Evolutionary conservation across 73 alveolate species (phyloP), one percentile per base, ranked within the genome.

Genomic region (Paramecium tetraurelia): DNA sequence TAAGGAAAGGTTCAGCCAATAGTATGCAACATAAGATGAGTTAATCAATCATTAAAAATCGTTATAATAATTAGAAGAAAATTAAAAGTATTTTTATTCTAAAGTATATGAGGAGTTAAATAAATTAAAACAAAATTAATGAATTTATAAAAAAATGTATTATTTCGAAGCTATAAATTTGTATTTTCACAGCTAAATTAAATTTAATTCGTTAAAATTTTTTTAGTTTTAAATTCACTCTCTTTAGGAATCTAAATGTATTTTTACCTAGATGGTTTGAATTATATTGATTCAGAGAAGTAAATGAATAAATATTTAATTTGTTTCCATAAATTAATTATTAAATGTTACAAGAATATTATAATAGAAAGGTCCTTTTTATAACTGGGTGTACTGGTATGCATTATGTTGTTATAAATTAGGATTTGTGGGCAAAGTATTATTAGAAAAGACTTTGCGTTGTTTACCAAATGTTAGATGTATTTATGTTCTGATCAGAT

Each of bases 401-500:
- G 35, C 18, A 80, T 2, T 5, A 14, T 18, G 4, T 20, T 10
- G 31, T 8, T 21, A 1, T 38, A 14, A 14, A 14, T 43, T 20
- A 80, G 99, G 99, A 24, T 96, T 96, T 87, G 92, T 96, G 50
- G 99, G 99, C 68, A 96, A 96, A 90, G 99, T 95, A 46, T 40
- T 95, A 5, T 93, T 95, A 29, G 99, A 96, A 89, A 95, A 95
- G 92, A 57, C 94, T 24, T 68, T 95, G 53, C 92, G 96, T 48
- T 76, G 96, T 44, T 86, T 96, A 5, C 95, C 98, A 1, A 95
- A 89, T 22, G 92, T 96, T 29, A 38, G 92, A 57, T 46, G 89
- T 21, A 77, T 96, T 50, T 96, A 90, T 92, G 90, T 95, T 24
- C 92, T 93, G 88, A 93, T 96, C n/a, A 86, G 96, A 80, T 80